Conservation (phyloP, 1,139 yeast species). For the Eremothecium coryli region DNA sequence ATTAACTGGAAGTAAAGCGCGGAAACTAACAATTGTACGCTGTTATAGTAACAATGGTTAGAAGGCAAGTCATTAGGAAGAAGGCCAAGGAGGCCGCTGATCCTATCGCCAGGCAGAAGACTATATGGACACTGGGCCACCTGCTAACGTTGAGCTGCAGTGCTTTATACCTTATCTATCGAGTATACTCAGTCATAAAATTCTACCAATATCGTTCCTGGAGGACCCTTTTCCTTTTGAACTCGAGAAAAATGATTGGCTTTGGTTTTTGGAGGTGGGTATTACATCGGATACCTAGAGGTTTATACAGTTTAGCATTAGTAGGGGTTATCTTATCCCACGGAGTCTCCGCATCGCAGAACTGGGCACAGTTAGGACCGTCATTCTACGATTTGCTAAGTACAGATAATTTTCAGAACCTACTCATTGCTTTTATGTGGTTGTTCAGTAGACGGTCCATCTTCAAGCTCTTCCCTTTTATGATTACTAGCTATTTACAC, state of each 20-base stretch:
- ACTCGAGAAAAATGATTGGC: background rate
- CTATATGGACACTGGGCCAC: constrained; percentile 60
- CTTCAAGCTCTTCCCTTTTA: constrained; percentile 57
- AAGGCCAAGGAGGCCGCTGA: constrained; percentile 17
- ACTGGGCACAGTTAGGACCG: constrained; percentile 48
- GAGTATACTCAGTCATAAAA: constrained; percentile 27
- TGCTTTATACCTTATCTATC: constrained; percentile 39
- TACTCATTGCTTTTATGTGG: constrained; percentile 50
- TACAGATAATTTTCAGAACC: constrained; percentile 61
- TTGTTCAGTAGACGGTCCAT: constrained; percentile 52
- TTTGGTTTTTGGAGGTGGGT: background rate
- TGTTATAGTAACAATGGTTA: constrained; percentile 15
- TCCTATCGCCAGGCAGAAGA: constrained; percentile 32
- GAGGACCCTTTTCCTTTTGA: constrained; percentile 26
- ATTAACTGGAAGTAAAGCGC: no score
- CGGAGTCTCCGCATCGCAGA: constrained; percentile 46
- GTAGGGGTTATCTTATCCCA: constrained; percentile 51
- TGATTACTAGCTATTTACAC: constrained; percentile 50
- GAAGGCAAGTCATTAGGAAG: constrained; percentile 23
- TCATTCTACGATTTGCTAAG: constrained; percentile 49
- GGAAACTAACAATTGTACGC: no score
- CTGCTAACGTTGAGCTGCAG: constrained; percentile 42
- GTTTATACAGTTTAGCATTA: constrained; percentile 44
- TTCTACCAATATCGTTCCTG: constrained; percentile 29
- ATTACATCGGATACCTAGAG: constrained; percentile 24